Evolutionary conservation across 1,139 yeast species (phyloP).

Genomic region (Candida freyschussii): DNA sequence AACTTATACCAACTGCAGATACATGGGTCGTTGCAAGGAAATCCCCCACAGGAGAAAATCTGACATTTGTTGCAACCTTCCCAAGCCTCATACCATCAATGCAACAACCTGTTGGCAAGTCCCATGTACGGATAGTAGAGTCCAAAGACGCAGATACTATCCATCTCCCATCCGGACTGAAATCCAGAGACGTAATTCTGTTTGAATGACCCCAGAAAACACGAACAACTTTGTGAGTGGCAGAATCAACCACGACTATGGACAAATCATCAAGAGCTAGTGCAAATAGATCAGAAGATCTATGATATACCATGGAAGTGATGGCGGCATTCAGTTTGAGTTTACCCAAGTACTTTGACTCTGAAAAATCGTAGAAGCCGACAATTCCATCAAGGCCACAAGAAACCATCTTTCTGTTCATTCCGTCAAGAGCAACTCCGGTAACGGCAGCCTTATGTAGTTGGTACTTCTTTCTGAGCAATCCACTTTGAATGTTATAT

Average conservation of each 20-base stretch:
- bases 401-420: slow-evolving; percentile 83
- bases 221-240: slow-evolving; percentile 79
- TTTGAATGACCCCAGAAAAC: slow-evolving; percentile 87
- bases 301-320: slow-evolving; percentile 71
- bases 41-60: slow-evolving; percentile 86
- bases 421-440: slow-evolving; percentile 84
- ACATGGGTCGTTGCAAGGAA: slow-evolving; percentile 93
- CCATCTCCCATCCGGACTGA: slow-evolving; percentile 97
- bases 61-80: slow-evolving; percentile 72
- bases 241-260: slow-evolving; percentile 75
- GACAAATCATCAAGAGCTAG: slow-evolving; percentile 83
- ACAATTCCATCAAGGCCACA: slow-evolving; percentile 86
- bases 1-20: slow-evolving; percentile 78
- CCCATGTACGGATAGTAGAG: slow-evolving; percentile 93
- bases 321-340: slow-evolving; percentile 72
- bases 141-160: slow-evolving; percentile 80
- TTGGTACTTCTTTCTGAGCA: slow-evolving; percentile 56
- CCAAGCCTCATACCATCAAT: slow-evolving; percentile 85
- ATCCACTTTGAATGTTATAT: slow-evolving; percentile 88
- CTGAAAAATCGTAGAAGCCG: slow-evolving; percentile 81
- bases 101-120: slow-evolving; percentile 94
- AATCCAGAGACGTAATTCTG: slow-evolving; percentile 83
- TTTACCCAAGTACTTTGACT: slow-evolving; percentile 64
- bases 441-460: slow-evolving; percentile 80
- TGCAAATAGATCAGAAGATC: slow-evolving; percentile 80